Conservation (phyloP, 148 eudicot species). For the Rhododendron mucronatum region DNA sequence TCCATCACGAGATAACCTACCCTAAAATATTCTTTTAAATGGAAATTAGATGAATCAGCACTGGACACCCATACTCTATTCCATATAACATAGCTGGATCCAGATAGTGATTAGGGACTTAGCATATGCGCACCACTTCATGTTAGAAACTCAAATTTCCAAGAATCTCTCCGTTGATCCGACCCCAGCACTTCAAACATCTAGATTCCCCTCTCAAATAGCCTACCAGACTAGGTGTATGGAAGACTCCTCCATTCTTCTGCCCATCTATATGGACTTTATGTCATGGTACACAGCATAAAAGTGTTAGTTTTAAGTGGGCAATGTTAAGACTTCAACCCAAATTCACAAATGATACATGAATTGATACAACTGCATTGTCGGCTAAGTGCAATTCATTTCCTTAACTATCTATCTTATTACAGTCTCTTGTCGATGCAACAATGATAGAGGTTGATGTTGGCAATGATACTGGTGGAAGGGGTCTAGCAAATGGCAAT, state of each 20-base stretch:
- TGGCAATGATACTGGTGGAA: conserved; percentile 24
- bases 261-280: not conserved
- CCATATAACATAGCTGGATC: not conserved
- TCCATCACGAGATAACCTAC: not conserved
- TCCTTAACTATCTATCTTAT: conserved; percentile 8
- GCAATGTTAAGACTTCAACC: not conserved
- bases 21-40: not conserved
- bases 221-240: not conserved
- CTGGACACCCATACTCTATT: not conserved
- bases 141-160: not conserved
- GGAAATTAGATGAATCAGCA: not conserved
- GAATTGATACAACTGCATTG: not conserved
- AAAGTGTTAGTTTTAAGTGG: not conserved
- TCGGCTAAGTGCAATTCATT: not conserved
- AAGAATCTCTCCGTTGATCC: not conserved
- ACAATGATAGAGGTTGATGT: conserved; percentile 44
- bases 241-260: not conserved
- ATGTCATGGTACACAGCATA: not conserved
- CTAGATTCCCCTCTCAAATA: not conserved
- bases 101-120: not conserved
- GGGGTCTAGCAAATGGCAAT: conserved; percentile 24
- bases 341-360: not conserved
- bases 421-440: conserved; percentile 62
- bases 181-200: not conserved
- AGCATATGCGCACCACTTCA: not conserved